phyloP scores from a whole-genome alignment of 2,329 filamentous ascomycete genomes.

The Penicillium hesseltinei region DNA sequence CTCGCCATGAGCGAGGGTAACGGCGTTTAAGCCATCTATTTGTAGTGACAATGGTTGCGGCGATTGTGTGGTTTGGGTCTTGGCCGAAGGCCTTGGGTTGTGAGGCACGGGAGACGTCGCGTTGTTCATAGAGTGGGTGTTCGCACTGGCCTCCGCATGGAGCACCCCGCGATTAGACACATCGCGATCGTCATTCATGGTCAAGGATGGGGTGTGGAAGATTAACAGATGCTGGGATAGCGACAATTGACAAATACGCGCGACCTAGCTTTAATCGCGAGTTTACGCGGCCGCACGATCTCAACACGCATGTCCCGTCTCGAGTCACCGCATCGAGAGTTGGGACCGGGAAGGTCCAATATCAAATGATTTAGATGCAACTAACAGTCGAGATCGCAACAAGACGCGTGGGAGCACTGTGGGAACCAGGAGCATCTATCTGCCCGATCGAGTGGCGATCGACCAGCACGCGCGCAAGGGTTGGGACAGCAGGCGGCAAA shows the following conservation, averaged over 20 bases:
- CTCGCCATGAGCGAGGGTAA: constrained; percentile 12
- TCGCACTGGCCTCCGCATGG: constrained; percentile 21
- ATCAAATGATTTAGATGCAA: constrained; percentile 15
- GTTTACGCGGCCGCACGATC: constrained; percentile 18
- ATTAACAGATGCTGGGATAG: neutral
- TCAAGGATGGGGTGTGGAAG: neutral
- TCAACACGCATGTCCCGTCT: constrained; percentile 18
- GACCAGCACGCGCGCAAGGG: constrained; percentile 23
- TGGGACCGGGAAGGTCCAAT: constrained; percentile 19
- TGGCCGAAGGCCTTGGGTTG: constrained; percentile 5
- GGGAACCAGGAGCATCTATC: constrained; percentile 19
- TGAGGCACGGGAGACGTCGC: constrained; percentile 13
- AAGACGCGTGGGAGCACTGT: constrained; percentile 9
- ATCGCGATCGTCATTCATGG: constrained; percentile 19
- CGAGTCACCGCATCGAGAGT: constrained; percentile 25
- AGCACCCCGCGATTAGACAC: constrained; percentile 17
- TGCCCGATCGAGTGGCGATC: constrained; percentile 26
- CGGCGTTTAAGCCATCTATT: constrained; percentile 18
- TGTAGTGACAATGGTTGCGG: constrained; percentile 21
- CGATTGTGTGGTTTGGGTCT: constrained; percentile 20
- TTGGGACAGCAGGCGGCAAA: constrained; percentile 22
- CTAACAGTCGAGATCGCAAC: constrained; percentile 18
- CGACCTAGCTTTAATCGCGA: constrained; percentile 17
- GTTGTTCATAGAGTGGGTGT: constrained; percentile 9
- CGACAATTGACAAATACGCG: constrained; percentile 10